Percentiles rank a stretch among this genome's conserved stretches.
Conservation (phyloP, 2,329 filamentous ascomycete genomes). For the Colletotrichum sp. region DNA sequence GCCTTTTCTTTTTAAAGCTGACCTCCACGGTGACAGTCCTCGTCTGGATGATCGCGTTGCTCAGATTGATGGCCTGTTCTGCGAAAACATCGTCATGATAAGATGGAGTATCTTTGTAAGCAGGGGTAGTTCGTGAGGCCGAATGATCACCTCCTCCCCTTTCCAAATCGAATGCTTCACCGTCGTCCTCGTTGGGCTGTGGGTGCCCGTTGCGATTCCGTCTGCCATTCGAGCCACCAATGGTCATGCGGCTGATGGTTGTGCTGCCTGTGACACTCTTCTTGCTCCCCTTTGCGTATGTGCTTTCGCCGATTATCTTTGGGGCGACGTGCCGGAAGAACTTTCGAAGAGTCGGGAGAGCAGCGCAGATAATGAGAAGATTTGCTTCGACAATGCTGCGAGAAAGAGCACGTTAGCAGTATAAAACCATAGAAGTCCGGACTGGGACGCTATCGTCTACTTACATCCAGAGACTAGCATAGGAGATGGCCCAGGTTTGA, state of each 20-base stretch:
- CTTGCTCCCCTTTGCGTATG: background rate
- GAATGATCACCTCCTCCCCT: background rate
- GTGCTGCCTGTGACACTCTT: background rate
- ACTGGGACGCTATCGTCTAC: background rate
- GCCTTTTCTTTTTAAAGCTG: background rate
- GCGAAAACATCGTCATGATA: background rate
- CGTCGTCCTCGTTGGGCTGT: background rate
- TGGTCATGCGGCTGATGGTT: background rate
- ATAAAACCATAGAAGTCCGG: background rate
- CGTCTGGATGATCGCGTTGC: slow-evolving; percentile 1
- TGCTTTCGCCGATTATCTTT: slow-evolving; percentile 13
- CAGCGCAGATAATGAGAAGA: slow-evolving; percentile 40
- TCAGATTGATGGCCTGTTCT: background rate
- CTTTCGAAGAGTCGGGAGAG: slow-evolving; percentile 38
- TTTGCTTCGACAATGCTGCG: slow-evolving; percentile 39
- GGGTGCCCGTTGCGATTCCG: background rate
- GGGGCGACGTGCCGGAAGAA: slow-evolving; percentile 37
- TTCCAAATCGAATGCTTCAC: background rate
- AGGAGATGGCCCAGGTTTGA: slow-evolving; percentile 32
- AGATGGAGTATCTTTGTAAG: background rate
- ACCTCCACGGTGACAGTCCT: slow-evolving; percentile 10
- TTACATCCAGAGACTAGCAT: slow-evolving; percentile 33
- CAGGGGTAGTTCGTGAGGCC: background rate
- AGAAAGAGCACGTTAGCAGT: background rate
- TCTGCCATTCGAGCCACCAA: background rate